phyloP scores from a whole-genome alignment of 106 monocot genomes.

The Allium sativum region DNA sequence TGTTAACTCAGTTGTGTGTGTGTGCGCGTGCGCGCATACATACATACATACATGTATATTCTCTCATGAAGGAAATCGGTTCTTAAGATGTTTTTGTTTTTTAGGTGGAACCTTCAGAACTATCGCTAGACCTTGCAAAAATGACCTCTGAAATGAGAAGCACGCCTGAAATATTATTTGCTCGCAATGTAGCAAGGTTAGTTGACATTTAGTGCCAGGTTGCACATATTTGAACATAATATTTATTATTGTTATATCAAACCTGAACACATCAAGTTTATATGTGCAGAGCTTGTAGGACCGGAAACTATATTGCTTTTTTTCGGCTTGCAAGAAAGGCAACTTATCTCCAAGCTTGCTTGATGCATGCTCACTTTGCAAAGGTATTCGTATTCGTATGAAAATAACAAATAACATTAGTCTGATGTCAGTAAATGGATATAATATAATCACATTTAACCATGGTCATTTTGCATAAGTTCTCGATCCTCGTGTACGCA shows the following conservation, averaged over 20 bases:
- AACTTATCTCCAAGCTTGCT: conserved; percentile 86
- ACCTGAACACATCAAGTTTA: conserved; percentile 1
- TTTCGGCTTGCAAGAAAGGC: conserved; percentile 92
- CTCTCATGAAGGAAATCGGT: not conserved
- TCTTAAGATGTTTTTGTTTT: conserved; percentile 7
- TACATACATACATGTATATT: too few species aligned
- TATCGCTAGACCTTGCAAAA: conserved; percentile 94
- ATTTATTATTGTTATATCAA: not conserved
- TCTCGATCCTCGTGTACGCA: too few species aligned
- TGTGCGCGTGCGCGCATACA: too few species aligned
- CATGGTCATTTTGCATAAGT: too few species aligned
- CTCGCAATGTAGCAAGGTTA: conserved; percentile 86
- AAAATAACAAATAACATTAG: not conserved
- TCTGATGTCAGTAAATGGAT: conserved; percentile 1
- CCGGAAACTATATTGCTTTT: conserved; percentile 78
- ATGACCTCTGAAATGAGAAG: conserved; percentile 80
- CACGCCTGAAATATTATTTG: conserved; percentile 72
- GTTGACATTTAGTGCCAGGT: too few species aligned
- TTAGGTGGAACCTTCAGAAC: conserved; percentile 94
- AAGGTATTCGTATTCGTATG: conserved; percentile 39
- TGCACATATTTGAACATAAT: not conserved
- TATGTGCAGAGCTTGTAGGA: conserved; percentile 71
- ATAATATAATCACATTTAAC: not conserved
- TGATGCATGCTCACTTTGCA: conserved; percentile 99
- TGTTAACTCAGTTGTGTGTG: not conserved